These are phyloP conservation scores for Fomitiporia mediterranea DNA, from an alignment of 1,284 basidiomycete genomes.

Conservation along the genomic window DNA sequence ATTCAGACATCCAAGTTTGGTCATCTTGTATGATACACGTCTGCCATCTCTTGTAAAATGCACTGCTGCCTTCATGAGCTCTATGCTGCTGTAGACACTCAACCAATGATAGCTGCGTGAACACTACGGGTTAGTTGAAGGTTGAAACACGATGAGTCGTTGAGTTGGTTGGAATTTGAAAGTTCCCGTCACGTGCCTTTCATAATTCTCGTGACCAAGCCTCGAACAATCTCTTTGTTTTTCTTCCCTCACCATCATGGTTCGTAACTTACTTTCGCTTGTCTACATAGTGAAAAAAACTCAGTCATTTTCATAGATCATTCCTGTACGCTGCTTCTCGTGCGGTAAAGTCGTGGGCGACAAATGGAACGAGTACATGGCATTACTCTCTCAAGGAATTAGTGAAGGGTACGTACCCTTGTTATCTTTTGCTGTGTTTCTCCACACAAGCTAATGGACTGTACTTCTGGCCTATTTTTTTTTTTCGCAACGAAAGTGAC, in stretches of 20 bases:
- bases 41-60: too few relatives aligned
- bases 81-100: too few relatives aligned
- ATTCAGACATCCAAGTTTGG: too few relatives aligned
- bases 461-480: neutral
- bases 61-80: too few relatives aligned
- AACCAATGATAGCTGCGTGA: too few relatives aligned
- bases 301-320: conserved; percentile 44
- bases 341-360: conserved; percentile 93
- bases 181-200: too few relatives aligned
- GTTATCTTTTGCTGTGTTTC: neutral
- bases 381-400: conserved; percentile 71
- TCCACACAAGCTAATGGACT: neutral
- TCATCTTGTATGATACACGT: too few relatives aligned
- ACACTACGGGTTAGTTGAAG: too few relatives aligned
- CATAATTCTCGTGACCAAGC: too few relatives aligned
- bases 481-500: conserved; percentile 50
- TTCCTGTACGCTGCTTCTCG: conserved; percentile 85
- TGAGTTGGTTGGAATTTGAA: too few relatives aligned
- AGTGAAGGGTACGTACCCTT: conserved; percentile 71
- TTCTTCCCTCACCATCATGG: neutral
- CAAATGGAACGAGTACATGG: conserved; percentile 85
- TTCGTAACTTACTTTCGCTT: neutral
- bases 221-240: too few relatives aligned
- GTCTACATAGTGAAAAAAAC: neutral
- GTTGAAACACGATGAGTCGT: too few relatives aligned